These are phyloP conservation scores for Monoraphidium neglectum DNA, from an alignment of 139 green algal species.

Conservation along the genomic window DNA sequence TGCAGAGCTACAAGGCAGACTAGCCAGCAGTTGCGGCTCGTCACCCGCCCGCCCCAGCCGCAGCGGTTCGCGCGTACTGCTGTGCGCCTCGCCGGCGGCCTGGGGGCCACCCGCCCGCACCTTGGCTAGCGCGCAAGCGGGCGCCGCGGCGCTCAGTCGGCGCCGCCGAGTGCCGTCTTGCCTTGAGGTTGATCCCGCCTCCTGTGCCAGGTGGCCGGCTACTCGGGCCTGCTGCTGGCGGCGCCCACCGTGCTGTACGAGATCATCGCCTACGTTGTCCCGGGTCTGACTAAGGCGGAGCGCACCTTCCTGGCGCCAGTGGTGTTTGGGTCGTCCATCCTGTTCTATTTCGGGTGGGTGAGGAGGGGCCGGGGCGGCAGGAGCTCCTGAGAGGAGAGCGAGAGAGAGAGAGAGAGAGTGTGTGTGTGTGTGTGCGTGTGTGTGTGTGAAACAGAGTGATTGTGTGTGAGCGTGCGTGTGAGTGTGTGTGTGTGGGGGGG, in stretches of 20 bases:
- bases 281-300: conserved; percentile 91
- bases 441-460: not conserved
- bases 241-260: conserved; percentile 96
- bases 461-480: not conserved
- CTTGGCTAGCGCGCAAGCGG: too few relatives aligned
- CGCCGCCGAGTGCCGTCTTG: too few relatives aligned
- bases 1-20: not conserved
- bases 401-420: too few relatives aligned
- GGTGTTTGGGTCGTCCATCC: conserved; percentile 92
- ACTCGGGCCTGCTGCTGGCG: conserved; percentile 90
- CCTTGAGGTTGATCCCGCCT: too few relatives aligned
- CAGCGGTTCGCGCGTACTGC: too few relatives aligned
- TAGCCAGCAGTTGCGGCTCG: not conserved
- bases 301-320: conserved; percentile 90
- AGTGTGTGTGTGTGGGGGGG: too few relatives aligned
- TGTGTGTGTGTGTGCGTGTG: not conserved
- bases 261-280: conserved; percentile 94
- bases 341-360: conserved; percentile 93
- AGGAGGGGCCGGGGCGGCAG: not conserved
- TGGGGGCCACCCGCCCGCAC: too few relatives aligned
- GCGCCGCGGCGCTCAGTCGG: too few relatives aligned
- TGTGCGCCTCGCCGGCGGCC: too few relatives aligned
- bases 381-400: too few relatives aligned
- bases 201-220: conserved; percentile 96
- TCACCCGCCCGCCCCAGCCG: too few relatives aligned